Percentiles rank a stretch among this genome's conserved stretches.
Conservation (phyloP, 2,329 filamentous ascomycete species). For the Alternaria alternata region DNA sequence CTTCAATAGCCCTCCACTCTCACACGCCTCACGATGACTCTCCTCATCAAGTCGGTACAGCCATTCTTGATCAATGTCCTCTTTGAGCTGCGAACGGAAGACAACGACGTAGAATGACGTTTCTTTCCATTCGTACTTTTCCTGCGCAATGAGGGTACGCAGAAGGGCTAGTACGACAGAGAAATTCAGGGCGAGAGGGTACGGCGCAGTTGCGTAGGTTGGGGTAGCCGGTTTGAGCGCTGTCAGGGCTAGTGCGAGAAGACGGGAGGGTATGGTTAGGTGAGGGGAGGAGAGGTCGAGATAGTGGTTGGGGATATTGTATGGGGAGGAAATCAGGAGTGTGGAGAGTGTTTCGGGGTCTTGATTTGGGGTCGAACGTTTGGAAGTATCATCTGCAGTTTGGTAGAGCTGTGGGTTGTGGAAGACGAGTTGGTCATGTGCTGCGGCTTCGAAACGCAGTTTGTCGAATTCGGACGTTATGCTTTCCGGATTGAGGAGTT, state of each 20-base stretch:
- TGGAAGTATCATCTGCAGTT: slow-evolving; percentile 2
- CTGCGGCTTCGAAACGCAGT: slow-evolving; percentile 46
- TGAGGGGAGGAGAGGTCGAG: slow-evolving; percentile 69
- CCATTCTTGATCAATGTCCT: slow-evolving; percentile 70
- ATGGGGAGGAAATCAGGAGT: slow-evolving; percentile 75
- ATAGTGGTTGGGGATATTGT: slow-evolving; percentile 73
- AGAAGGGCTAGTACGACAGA: slow-evolving; percentile 67
- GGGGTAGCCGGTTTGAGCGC: slow-evolving; percentile 67
- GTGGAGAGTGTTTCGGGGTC: neutral
- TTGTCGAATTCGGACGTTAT: slow-evolving; percentile 44
- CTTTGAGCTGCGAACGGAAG: slow-evolving; percentile 78
- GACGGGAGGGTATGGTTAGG: slow-evolving; percentile 69
- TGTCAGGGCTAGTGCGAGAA: slow-evolving; percentile 76
- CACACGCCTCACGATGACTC: slow-evolving; percentile 80
- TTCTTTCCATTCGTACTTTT: slow-evolving; percentile 63
- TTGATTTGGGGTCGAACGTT: neutral
- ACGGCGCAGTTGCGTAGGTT: slow-evolving; percentile 80
- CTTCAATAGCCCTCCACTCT: slow-evolving; percentile 83
- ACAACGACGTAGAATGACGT: slow-evolving; percentile 82
- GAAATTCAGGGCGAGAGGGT: slow-evolving; percentile 82
- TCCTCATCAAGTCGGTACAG: slow-evolving; percentile 78
- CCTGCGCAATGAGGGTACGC: slow-evolving; percentile 58
- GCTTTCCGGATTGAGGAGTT: slow-evolving; percentile 31
- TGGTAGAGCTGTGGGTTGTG: slow-evolving; percentile 21
- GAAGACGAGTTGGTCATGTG: slow-evolving; percentile 34